Evolutionary conservation across 2,329 filamentous ascomycete genomes (phyloP), one percentile per base, ranked within the genome.

Genomic region (Diplocarpon rosae): DNA sequence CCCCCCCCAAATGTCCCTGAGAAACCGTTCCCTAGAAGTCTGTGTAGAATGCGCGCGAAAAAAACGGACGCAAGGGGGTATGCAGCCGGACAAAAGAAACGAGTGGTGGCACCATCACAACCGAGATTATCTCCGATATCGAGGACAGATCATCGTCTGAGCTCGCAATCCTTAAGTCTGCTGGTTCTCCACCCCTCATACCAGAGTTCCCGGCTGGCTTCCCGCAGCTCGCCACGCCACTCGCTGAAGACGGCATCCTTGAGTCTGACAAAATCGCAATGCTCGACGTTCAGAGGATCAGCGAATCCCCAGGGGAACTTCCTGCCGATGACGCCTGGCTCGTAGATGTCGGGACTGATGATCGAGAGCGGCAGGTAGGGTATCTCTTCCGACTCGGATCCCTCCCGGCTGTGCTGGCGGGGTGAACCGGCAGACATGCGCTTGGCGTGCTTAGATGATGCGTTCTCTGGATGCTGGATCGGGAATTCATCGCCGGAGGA

Each of bases 301-400:
- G 92, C 92, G 56, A 95, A 93, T 6, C 92, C 92, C 92, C 92
- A 98, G 0, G 92, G 85, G 63, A 96, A 98, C 52, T 83, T 81
- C 48, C 92, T 84, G 37, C 92, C 92, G 48, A 94, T 68, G 13
- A 85, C 71, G 28, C 74, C 76, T 8, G 82, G 81, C 57, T 93
- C 85, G 65, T 96, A 94, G 34, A 85, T 76, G 63, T 98, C 92
- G 0, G 92, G 92, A 50, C 87, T 95, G 62, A 98, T 83, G 62
- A 95, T 85, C 33, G 88, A 95, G 60, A 96, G 78, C 1, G 92
- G 92, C 20, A 95, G 69, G 61, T 86, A 83, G 0, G 85, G 85
- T 10, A 68, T 62, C 54, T 78, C 75, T 54, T 65, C 70, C 47
- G 58, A 62, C 66, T 43, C 68, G 63, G 59, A 72, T 70, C 17